Evolutionary conservation across 164 flowering plant genomes (phyloP).

Genomic region (Platanus orientalis): DNA sequence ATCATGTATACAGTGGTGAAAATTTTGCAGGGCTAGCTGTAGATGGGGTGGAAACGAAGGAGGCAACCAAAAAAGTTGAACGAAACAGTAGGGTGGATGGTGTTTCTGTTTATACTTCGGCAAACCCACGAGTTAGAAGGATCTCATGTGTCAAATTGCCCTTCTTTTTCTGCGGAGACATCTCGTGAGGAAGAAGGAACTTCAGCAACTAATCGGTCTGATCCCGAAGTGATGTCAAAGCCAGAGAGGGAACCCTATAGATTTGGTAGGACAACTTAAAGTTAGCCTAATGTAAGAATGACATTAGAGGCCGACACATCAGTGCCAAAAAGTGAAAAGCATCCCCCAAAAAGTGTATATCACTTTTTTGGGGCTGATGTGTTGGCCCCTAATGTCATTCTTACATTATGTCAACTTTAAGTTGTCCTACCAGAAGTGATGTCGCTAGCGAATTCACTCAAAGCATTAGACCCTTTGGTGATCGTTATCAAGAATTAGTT

Average conservation of each 20-base stretch:
- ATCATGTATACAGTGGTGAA: slow-evolving; percentile 14
- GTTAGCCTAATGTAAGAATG: too few species aligned
- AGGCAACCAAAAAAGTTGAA: slow-evolving; percentile 11
- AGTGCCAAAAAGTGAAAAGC: too few species aligned
- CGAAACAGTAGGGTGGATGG: slow-evolving; percentile 9
- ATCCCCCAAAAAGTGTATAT: too few species aligned
- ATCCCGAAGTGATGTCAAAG: slow-evolving; percentile 10
- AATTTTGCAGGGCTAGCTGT: slow-evolving; percentile 10
- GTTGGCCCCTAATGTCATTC: too few species aligned
- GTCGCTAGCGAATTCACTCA: too few species aligned
- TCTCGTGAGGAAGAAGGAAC: slow-evolving; percentile 7
- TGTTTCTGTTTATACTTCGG: slow-evolving; percentile 13
- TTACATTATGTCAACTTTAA: too few species aligned
- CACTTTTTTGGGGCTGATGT: too few species aligned
- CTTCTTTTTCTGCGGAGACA: slow-evolving; percentile 11
- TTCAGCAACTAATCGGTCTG: neutral
- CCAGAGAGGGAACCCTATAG: slow-evolving; percentile 17
- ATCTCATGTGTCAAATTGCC: slow-evolving; percentile 6
- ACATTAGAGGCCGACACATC: too few species aligned
- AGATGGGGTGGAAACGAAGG: slow-evolving; percentile 6
- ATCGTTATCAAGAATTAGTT: too few species aligned
- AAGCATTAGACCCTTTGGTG: too few species aligned
- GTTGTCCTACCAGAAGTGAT: too few species aligned
- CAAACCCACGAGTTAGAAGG: slow-evolving; percentile 7
- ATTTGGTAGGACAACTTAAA: too few species aligned